Conservation (phyloP, 148 eudicot species). For the Heliosperma pusillum region DNA sequence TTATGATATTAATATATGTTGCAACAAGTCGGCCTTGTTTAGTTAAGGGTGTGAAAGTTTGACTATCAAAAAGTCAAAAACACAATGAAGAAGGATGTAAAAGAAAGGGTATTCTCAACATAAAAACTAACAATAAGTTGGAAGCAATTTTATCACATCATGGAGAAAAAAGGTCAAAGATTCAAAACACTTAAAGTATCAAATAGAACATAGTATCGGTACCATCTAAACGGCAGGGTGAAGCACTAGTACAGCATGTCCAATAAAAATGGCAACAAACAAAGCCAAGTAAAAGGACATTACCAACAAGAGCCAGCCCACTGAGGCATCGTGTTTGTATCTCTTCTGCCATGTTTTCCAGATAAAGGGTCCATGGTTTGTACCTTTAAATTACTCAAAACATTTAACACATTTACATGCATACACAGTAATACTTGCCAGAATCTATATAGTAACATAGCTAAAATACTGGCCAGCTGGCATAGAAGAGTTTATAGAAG, state of each 20-base stretch:
- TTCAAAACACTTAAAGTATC: background rate
- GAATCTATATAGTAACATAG: too few relatives aligned
- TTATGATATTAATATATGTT: background rate
- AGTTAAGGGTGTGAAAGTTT: background rate
- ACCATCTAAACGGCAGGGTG: background rate
- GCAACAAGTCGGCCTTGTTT: background rate
- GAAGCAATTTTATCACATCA: background rate
- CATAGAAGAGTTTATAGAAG: background rate
- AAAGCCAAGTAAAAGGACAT: constrained; percentile 5
- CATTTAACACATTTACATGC: too few relatives aligned
- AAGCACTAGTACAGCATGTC: constrained; percentile 1
- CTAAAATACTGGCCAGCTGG: background rate
- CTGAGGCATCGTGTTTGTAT: constrained; percentile 98
- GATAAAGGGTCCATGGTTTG: constrained; percentile 63
- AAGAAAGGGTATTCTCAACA: background rate
- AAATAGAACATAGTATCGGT: background rate
- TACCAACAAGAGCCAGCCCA: constrained; percentile 99
- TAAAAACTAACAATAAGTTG: background rate
- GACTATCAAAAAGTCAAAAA: background rate
- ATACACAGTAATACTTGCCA: too few relatives aligned
- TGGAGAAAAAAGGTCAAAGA: background rate
- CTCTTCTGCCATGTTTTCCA: constrained; percentile 75
- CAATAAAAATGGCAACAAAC: constrained; percentile 6
- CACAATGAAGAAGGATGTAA: background rate
- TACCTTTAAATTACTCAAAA: too few relatives aligned